A percentile compares a stretch with the other conserved stretches of the same genome.
phyloP scores from a whole-genome alignment of 1,284 basidiomycete genomes.

The Exobasidium rhododendri region DNA sequence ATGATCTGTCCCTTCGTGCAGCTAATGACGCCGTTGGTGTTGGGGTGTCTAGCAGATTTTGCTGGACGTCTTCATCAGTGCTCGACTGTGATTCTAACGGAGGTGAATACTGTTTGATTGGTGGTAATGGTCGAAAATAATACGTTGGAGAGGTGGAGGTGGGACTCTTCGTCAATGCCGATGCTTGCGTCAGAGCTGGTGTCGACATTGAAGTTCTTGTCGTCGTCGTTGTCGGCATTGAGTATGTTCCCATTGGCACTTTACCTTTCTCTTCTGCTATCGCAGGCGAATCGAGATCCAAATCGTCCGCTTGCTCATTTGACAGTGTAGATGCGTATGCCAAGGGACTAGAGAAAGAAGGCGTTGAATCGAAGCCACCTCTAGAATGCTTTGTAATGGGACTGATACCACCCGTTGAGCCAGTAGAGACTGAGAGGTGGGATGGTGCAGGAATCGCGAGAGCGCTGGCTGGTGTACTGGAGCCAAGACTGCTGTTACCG shows the following conservation, averaged over 20 bases:
- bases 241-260: not conserved
- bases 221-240: not conserved
- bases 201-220: not conserved
- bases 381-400: constrained; percentile 12
- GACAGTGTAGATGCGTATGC: constrained; percentile 45
- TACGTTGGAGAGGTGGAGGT: no score
- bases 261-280: not conserved
- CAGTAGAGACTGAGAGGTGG: not conserved
- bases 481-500: not conserved
- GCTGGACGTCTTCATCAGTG: not conserved
- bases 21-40: not conserved
- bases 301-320: constrained; percentile 25
- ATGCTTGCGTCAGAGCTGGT: not conserved
- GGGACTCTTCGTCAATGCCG: not conserved
- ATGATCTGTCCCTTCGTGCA: constrained; percentile 1
- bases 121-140: not conserved
- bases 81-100: not conserved
- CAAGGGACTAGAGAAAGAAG: constrained; percentile 51
- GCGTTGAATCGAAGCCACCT: constrained; percentile 27
- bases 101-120: not conserved
- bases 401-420: not conserved
- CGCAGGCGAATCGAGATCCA: constrained; percentile 16
- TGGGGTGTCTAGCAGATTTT: not conserved
- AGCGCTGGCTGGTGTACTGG: not conserved
- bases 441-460: not conserved